Percentiles rank a stretch among this genome's conserved stretches.
Evolutionary conservation across 2,329 filamentous ascomycete species (phyloP).

Genomic region (Biscogniauxia sp.): DNA sequence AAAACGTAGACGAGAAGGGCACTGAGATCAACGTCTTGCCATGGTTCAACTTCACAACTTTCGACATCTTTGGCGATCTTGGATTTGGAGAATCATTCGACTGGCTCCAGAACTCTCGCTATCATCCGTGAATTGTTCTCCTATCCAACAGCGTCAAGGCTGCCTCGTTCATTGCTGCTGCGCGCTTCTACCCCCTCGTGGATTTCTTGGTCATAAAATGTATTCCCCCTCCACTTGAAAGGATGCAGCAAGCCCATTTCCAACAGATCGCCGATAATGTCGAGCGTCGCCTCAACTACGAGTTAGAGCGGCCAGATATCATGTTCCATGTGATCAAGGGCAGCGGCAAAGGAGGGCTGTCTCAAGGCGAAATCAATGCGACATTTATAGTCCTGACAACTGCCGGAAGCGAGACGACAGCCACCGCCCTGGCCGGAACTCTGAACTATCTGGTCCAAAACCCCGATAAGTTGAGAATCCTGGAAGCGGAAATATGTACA

Average conservation of each 20-base stretch:
- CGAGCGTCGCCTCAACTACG: slow-evolving; percentile 24
- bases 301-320: slow-evolving; percentile 28
- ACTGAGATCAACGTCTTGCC: slow-evolving; percentile 16
- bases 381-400: slow-evolving; percentile 31
- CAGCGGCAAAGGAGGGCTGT: slow-evolving; percentile 15
- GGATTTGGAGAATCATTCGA: slow-evolving; percentile 32
- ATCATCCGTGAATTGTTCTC: slow-evolving; percentile 27
- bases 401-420: slow-evolving; percentile 31
- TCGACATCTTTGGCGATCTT: slow-evolving; percentile 37
- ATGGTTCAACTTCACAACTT: slow-evolving; percentile 34
- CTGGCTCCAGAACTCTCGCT: slow-evolving; percentile 28
- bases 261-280: slow-evolving; percentile 30
- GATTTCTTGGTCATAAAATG: slow-evolving; percentile 16
- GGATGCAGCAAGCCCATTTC: slow-evolving; percentile 22
- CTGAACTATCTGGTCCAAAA: slow-evolving; percentile 23
- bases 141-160: slow-evolving; percentile 27
- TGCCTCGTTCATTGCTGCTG: slow-evolving; percentile 18
- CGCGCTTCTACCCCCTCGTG: slow-evolving; percentile 23
- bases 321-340: slow-evolving; percentile 26
- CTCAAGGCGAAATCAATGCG: slow-evolving; percentile 29
- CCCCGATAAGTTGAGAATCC: slow-evolving; percentile 11
- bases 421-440: slow-evolving; percentile 20
- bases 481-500: slow-evolving; percentile 10
- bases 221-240: slow-evolving; percentile 16
- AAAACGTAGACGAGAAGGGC: not conserved